Base-by-base conservation (phyloP, 164 flowering plant genomes). In the Pachysandra terminalis region DNA sequence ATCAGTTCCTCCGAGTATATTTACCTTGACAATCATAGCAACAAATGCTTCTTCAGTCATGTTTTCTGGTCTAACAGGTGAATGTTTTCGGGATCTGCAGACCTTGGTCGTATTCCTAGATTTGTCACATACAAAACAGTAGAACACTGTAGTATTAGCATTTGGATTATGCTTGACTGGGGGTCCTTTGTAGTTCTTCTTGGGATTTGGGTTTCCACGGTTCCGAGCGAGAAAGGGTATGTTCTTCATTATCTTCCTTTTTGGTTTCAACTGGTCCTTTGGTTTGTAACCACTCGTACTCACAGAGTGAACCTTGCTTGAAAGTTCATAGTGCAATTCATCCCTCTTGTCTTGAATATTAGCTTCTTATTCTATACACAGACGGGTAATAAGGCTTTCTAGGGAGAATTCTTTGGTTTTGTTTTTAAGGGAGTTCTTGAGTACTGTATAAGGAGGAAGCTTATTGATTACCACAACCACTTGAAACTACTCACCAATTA, bases 21-120 rank as follows among this genome's bases (percentile, higher is more conserved):
- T 64, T 0, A 72, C 16, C 19, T 76, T 24, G 1, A 54, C 17
- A 13, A 72, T 66, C 76, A 76, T 69, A 17, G 70, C 75, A 16
- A 72, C 67, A 22, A 55, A 49, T 16, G 59, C 13, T 23, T 75
- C 69, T 49, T 75, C 70, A 15, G n/a, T 37, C n/a, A 61, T n/a
- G 58, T 75, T 75, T 2, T 15, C 70, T 23, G 52, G 59, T 17
- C 16, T 19, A 32, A 32, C 37, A 32, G 7, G 37, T 32, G 37
- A 7, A 32, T 7, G 37, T 32, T 25, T 24, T 9, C 25, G 37
- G 15, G 19, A 56, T 45, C 21, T 41, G 19, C 56, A 59, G 45
- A 10, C 15, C 26, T 55, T 27, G 41, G 70, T 40, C 12, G 17
- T 24, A 45, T 59, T 37, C 5, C 41, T 61, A 27, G 22, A 51